Evolutionary conservation across 352 stramenopile genomes (phyloP).

Genomic region (Phytophthora rubi): DNA sequence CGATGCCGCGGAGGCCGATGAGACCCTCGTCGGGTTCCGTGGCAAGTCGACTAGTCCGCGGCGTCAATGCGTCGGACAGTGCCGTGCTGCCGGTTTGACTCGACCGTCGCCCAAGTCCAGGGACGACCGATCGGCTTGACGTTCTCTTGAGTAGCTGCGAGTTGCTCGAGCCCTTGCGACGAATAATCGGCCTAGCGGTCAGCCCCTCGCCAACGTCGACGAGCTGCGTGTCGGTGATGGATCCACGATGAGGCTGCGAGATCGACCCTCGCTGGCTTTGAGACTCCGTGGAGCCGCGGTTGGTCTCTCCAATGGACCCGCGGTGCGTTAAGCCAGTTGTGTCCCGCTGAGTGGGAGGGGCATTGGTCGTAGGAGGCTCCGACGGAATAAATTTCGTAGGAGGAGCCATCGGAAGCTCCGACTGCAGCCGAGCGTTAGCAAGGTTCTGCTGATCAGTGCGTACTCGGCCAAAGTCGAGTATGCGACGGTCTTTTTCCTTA

Average conservation of each 20-base stretch:
- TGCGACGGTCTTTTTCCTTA: neutral
- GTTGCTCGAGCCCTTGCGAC: conserved; percentile 5
- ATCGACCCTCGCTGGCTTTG: neutral
- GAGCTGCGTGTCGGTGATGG: neutral
- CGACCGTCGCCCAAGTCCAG: neutral
- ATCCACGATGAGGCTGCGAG: neutral
- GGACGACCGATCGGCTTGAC: neutral
- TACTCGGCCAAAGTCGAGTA: conserved; percentile 13
- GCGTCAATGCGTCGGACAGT: neutral
- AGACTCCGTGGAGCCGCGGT: neutral
- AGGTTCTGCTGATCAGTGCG: neutral
- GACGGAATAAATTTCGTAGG: neutral
- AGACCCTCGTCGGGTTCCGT: neutral
- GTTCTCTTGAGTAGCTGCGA: conserved; percentile 1
- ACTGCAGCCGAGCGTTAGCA: neutral
- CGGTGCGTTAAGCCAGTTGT: neutral
- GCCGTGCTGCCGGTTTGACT: neutral
- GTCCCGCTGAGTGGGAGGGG: neutral
- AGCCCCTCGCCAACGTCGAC: neutral
- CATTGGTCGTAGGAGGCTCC: neutral
- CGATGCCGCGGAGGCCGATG: neutral
- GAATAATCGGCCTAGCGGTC: neutral
- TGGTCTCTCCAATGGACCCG: neutral
- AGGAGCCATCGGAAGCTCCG: conserved; percentile 1
- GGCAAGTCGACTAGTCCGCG: neutral